Evolutionary conservation across 2,329 filamentous ascomycete genomes (phyloP), one percentile per base, ranked within the genome.

Genomic region (Penicillium palitans): DNA sequence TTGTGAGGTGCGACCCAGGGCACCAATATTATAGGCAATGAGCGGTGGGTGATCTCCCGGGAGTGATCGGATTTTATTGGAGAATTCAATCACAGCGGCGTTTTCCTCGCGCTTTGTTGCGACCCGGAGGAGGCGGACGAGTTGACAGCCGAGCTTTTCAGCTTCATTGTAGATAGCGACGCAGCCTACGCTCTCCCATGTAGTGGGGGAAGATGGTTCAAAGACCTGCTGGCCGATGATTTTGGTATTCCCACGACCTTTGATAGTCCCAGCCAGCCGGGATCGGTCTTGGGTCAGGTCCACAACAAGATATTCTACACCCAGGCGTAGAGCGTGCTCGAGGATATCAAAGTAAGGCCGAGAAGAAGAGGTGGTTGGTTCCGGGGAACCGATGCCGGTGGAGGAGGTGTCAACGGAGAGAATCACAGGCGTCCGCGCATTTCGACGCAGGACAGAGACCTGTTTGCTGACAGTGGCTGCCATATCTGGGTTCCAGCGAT

Each of bases 401-500:
- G 64, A 50, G 1, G 66, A 65, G 6, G 45, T 65, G 33, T 86
- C 83, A 21, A 86, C 80, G 31, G 83, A 80, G 59, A 83, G 82
- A 51, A 87, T 82, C 37, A 87, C 82, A 2, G 85, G 84, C 6
- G 83, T 70, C 35, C 80, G 78, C 37, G 86, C 70, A 57, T 81
- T 82, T 62, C 85, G 80, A 59, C 85, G 80, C 51, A 87, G 81
- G 35, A 83, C 73, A 15, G 84, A 81, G 3, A 87, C 80, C 62
- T 86, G 81, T 46, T 80, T 81, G 42, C 82, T 81, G 61, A 87
- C 76, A 9, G 79, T 68, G 53, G 78, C 79, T 29, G 80, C 68
- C 58, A 84, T 72, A 53, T 81, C 78, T 25, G 78, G 71, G 8
- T 79, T 78, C 82, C 84, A 86, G 45, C 77, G 77, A 70, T 87